Base-by-base conservation (phyloP, 257 asterid species). In the Solanum paucissectum region DNA sequence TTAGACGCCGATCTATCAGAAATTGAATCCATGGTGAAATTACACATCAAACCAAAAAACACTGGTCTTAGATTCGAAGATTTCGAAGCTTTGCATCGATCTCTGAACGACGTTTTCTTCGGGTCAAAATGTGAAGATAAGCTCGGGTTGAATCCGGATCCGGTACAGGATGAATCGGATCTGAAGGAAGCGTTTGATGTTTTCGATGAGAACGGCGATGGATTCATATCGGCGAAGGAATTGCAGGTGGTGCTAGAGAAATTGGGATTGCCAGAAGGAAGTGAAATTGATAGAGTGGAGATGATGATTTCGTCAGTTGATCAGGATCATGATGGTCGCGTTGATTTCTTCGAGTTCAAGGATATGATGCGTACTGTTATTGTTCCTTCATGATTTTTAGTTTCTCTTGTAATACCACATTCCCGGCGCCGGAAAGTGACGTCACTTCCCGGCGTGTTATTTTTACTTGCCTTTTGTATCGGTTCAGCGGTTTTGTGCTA, bases 151-250 rank as follows among this genome's bases (percentile, higher is more conserved):
- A 33, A 76, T 40, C 49, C 16, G 55, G 58, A 76, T 76, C 82
- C 82, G 16, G 32, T 18, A 5, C 90, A 77, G 86, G 93, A 92
- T 3, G 98, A 95, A 74, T 85, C 91, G 1, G 98, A 95, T 89
- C 94, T 95, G 71, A 20, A 87, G 21, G 98, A 95, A 90, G 98
- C 98, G 4, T 95, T 95, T 87, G 93, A 94, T 92, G 98, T 95
- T 37, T 95, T 95, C 68, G 98, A 95, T 14, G 96, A 92, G 83
- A 94, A 95, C 29, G 95, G 98, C 12, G 98, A 95, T 33, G 98
- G 98, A 0, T 95, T 87, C 89, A 95, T 95, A 87, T 93, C 95
- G 3, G 98, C 96, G 7, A 89, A 72, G 87, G 98, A 94, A 86
- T 88, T 94, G 83, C 96, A 95, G 86, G 89, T 40, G 14, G 98